Evolutionary conservation across 345 rosid species (phyloP), one percentile per base, ranked within the genome.

Genomic region (Salix viminalis): DNA sequence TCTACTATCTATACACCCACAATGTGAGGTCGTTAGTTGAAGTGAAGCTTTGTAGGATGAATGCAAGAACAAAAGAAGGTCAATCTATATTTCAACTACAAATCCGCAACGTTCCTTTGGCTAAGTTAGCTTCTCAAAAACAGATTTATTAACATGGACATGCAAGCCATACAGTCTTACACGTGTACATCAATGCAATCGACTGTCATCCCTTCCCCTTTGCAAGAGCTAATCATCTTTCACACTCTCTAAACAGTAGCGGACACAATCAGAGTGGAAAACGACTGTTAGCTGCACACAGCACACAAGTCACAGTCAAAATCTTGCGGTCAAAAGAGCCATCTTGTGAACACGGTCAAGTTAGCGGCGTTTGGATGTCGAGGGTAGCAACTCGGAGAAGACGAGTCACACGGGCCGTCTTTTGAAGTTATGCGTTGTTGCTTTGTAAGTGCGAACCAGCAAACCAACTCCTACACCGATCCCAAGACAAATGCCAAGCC

Each of bases 401-500:
- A 73, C 16, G 13, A 37, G 44, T 79, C 82, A 74, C 28, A 86
- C 32, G 41, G 90, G 88, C 74, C 92, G 87, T 73, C 94, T 89
- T 76, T 84, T 89, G 82, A 96, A 85, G 90, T 86, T 92, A 70
- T 94, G 79, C 41, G 96, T 89, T 23, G 99, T 91, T 21, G 94
- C 68, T 72, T 90, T 92, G 85, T 93, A 95, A 48, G 93, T 85
- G 46, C 94, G 97, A 28, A 89, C 92, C 69, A 96, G 77, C 83
- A 96, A 88, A 66, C 99, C 98, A 28, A 93, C 96, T 62, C 99
- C 99, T 79, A 96, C 80, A 23, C 99, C 98, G 6, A 93, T 36
- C 70, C 98, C 98, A 52, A 96, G 85, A 72, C 96, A 96, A 75
- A 93, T 86, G 60, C 99, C 97, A 23, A 95, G 99, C 24, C 99